Conservation (phyloP, 2,329 filamentous ascomycete species). For the Trichoderma breve region DNA sequence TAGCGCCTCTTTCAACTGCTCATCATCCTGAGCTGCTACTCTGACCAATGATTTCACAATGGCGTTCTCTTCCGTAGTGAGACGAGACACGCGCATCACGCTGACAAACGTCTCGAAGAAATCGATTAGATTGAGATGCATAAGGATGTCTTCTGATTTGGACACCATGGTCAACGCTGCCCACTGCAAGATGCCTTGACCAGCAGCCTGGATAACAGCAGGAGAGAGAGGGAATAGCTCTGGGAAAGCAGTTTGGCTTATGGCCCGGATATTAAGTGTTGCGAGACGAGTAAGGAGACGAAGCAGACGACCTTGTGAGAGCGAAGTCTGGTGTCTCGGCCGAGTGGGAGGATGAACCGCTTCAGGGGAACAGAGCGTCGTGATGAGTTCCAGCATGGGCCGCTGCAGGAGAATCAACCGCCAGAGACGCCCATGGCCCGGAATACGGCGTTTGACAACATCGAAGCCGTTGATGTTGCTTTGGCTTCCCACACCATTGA, state of each 20-base stretch:
- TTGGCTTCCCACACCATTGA: constrained; percentile 23
- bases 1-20: constrained; percentile 39
- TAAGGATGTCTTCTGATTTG: constrained; percentile 48
- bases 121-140: constrained; percentile 51
- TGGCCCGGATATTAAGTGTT: constrained; percentile 43
- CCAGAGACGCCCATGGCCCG: constrained; percentile 56
- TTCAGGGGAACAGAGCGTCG: constrained; percentile 35
- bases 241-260: constrained; percentile 39
- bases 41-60: constrained; percentile 41
- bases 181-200: constrained; percentile 49
- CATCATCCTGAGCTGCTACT: constrained; percentile 41
- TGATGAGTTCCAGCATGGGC: constrained; percentile 46
- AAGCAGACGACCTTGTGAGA: constrained; percentile 54
- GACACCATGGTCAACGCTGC: constrained; percentile 53
- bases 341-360: constrained; percentile 25
- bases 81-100: constrained; percentile 44
- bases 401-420: constrained; percentile 48
- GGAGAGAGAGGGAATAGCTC: constrained; percentile 32
- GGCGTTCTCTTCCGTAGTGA: constrained; percentile 35
- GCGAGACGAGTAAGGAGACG: constrained; percentile 51
- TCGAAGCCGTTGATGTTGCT: constrained; percentile 32
- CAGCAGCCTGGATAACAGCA: constrained; percentile 24
- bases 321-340: constrained; percentile 41
- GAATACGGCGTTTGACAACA: constrained; percentile 38
- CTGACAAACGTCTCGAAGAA: constrained; percentile 53